Evolutionary conservation across 345 rosid species (phyloP), one percentile per base, ranked within the genome.

Genomic region (Brassica cretica): DNA sequence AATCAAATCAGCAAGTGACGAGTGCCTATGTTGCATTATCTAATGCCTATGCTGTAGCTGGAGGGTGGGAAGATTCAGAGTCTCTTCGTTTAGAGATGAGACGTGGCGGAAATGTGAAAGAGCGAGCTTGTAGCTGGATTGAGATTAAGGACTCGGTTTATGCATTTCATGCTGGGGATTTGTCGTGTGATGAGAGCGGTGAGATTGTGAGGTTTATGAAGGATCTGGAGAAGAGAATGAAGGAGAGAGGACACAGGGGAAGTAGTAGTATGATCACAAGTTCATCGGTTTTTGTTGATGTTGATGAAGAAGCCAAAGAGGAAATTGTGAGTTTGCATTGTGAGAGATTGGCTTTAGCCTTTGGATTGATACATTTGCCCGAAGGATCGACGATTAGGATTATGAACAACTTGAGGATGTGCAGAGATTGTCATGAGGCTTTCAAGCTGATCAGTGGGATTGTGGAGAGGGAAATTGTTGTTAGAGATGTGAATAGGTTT

Each of bases 91-190:
- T 82, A 32, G 75, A 85, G 79, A 90, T 93, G 97, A 91, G 84
- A 53, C 81, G 37, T n/a, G 68, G 64, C 10, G 95, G 95, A 27
- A 81, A 89, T 71, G 56, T 61, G 78, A 91, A 91, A 83, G 90
- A 87, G 78, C 88, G 91, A 0, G 98, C 95, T 11, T 87, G 91
- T 84, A 90, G 95, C 75, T 91, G 98, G 97, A 69, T 93, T 14
- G 94, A 93, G 83, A 81, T 83, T 25, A 86, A 76, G 73, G 87
- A 84, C 25, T 70, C 74, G 6, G 80, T 83, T 0, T 87, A 84
- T 1, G 78, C 78, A 29, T 90, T 93, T 76, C 84, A 86, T 21
- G 90, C 89, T 3, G 93, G 98, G 18, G 84, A 89, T 71, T 18
- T 83, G 25, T 82, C 82, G 0, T 81, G 82, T 30, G 86, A 83